Evolutionary conservation across 2,329 filamentous ascomycete genomes (phyloP), one percentile per base, ranked within the genome.

Genomic region (Helotiales sp.): DNA sequence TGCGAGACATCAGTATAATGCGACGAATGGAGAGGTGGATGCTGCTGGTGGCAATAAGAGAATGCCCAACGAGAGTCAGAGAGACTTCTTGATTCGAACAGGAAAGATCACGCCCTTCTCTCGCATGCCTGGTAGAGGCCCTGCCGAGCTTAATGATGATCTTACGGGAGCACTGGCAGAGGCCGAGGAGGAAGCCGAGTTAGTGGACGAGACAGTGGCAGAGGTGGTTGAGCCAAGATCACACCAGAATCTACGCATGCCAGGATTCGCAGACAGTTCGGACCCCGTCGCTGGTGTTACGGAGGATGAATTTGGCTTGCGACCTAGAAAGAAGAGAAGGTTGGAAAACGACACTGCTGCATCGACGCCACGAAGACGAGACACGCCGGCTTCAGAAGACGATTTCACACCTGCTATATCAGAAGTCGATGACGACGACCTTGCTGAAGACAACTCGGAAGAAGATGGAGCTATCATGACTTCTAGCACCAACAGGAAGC

Each of bases 101-200:
- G 95, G 95, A 60, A 98, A 98, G 75, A 98, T 99, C 65, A 99
- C 95, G 0, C 95, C 95, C 0, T 99, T 99, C 69, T 90, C 92
- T 7, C 61, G 57, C 40, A 83, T 96, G 66, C 85, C 85, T 25
- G 81, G 84, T 13, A 76, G 86, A 1, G 79, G 68, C 24, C 69
- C 79, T 3, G 78, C 83, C 27, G 84, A 82, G 2, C 79, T 86
- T 2, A 80, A 87, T 44, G 88, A 88, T 1, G 87, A 87, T 59
- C 77, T 96, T 15, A 88, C 89, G 10, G 87, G 93, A 68, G 88
- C 87, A 2, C 82, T 96, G 58, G 77, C 93, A 13, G 90, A 96
- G 70, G 91, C 90, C 0, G 92, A 96, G 69, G 89, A 89, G 81
- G 75, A 85, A 24, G 78, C 77, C 10, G 76, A 79, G 12, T 76